Percentiles rank a stretch among this genome's conserved stretches.
Evolutionary conservation across 257 asterid species (phyloP).

Genomic region (Solanum peruvianum): DNA sequence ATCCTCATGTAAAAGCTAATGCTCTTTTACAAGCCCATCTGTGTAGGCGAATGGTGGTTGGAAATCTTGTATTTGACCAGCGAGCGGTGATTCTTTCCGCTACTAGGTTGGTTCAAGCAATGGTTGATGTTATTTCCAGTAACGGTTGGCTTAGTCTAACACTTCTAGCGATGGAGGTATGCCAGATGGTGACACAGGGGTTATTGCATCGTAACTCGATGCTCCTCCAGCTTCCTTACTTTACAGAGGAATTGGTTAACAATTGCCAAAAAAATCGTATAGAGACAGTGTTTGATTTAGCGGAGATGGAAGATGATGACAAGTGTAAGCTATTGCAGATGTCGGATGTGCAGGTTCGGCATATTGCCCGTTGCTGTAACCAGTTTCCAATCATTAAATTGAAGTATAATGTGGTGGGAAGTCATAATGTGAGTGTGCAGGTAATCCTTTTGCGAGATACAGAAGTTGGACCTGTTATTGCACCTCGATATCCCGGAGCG

Average conservation of each 20-base stretch:
- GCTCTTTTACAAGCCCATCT: slow-evolving; percentile 27
- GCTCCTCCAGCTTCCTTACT: slow-evolving; percentile 30
- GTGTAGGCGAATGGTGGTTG: slow-evolving; percentile 19
- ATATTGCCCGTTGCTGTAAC: slow-evolving; percentile 26
- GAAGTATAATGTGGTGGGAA: slow-evolving; percentile 12
- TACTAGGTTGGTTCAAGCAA: slow-evolving; percentile 22
- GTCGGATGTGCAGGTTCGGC: slow-evolving; percentile 17
- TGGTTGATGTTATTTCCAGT: slow-evolving; percentile 37
- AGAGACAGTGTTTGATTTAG: slow-evolving; percentile 25
- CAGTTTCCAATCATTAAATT: slow-evolving; percentile 23
- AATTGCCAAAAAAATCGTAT: slow-evolving; percentile 21
- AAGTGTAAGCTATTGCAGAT: slow-evolving; percentile 27
- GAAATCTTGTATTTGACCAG: slow-evolving; percentile 20
- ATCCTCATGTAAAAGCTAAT: slow-evolving; percentile 30
- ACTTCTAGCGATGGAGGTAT: slow-evolving; percentile 24
- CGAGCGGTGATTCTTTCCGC: slow-evolving; percentile 23
- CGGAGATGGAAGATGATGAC: slow-evolving; percentile 27
- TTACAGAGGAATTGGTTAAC: slow-evolving; percentile 29
- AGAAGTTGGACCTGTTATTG: slow-evolving; percentile 28
- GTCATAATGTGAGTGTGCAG: slow-evolving; percentile 7
- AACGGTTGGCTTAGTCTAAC: slow-evolving; percentile 30
- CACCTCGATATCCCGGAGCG: slow-evolving; percentile 22
- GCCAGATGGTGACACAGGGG: slow-evolving; percentile 32
- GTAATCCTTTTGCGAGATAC: slow-evolving; percentile 23
- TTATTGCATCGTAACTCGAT: slow-evolving; percentile 29